phyloP scores from a whole-genome alignment of 2,329 filamentous ascomycete species.

The Penicillium sp. region DNA sequence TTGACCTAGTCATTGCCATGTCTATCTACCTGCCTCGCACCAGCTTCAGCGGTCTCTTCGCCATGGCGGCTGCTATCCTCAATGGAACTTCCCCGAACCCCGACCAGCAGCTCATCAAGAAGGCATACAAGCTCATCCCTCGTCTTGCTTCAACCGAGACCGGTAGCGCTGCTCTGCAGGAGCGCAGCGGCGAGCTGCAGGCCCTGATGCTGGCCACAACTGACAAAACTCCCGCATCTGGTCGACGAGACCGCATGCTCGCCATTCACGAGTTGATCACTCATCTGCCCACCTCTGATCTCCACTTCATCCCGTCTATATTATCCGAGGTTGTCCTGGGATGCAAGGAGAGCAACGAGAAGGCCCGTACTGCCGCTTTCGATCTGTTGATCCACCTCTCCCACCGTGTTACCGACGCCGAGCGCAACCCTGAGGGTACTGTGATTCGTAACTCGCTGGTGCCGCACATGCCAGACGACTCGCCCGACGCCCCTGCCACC shows the following conservation, averaged over 20 bases:
- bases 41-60: slow-evolving; percentile 79
- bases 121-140: slow-evolving; percentile 96
- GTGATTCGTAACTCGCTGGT: slow-evolving; percentile 87
- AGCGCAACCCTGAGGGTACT: slow-evolving; percentile 49
- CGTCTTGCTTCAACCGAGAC: slow-evolving; percentile 76
- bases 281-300: slow-evolving; percentile 67
- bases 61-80: slow-evolving; percentile 77
- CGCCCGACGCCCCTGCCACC: slow-evolving; percentile 69
- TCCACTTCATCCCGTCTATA: slow-evolving; percentile 90
- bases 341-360: slow-evolving; percentile 97
- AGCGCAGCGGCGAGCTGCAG: slow-evolving; percentile 75
- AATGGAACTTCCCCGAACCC: slow-evolving; percentile 51
- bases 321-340: slow-evolving; percentile 92
- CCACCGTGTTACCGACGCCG: slow-evolving; percentile 68
- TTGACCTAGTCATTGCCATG: slow-evolving; percentile 96
- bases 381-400: slow-evolving; percentile 86
- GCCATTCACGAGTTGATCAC: slow-evolving; percentile 78
- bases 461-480: slow-evolving; percentile 76
- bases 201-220: slow-evolving; percentile 71
- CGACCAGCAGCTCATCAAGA: slow-evolving; percentile 94
- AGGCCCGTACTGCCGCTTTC: slow-evolving; percentile 82
- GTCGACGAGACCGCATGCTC: slow-evolving; percentile 76
- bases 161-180: slow-evolving; percentile 69
- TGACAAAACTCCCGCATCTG: slow-evolving; percentile 80
- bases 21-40: slow-evolving; percentile 85